Evolutionary conservation across 805 yeast species (phyloP), one percentile per base, ranked within the genome.

Genomic region (Saccharomycopsis sp.): DNA sequence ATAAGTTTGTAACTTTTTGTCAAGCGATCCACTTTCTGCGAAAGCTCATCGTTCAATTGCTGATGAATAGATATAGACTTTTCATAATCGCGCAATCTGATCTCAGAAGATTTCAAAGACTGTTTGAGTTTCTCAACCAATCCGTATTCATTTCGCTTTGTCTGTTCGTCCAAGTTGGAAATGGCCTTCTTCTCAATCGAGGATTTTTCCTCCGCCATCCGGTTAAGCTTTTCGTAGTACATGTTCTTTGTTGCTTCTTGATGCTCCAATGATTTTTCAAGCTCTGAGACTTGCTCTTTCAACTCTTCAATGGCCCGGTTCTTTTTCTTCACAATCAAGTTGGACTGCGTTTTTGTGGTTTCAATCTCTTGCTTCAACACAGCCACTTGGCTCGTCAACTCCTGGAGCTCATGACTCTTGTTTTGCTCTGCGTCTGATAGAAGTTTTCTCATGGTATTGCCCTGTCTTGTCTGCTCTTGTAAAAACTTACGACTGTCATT

Each of bases 401-500:
- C 86, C n/a, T 63, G 62, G n/a, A 71, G 57, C 41, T 71, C 72
- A 2, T 53, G 49, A 25, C 68, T 70, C 31, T 73, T 69, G 29
- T 65, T 69, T 34, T 75, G 77, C 51, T 87, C 89, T 4, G 73
- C 68, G 34, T 85, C 95, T 34, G 73, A 58, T 21, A 88, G 54
- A 29, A 85, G 57, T 44, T 82, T 65, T 50, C 94, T 69, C 59
- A 87, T 73, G 0, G 85, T 76, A 1, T 77, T 65, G 0, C 85
- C 69, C 59, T 89, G 97, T 38, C 88, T 67, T 0, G 83, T 75
- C 46, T 94, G 72, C 53, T 87, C 95, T 53, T 80, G 92, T 2
- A 88, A 59, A 58, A 78, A 65, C 23, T 73, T 70, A 41, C 85
- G 71, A 4, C 83, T 65, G 43, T 88, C 96, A 8, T 71, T 64